Evolutionary conservation across 495 filamentous ascomycete genomes (phyloP).

Genomic region (Evernia prunastri): DNA sequence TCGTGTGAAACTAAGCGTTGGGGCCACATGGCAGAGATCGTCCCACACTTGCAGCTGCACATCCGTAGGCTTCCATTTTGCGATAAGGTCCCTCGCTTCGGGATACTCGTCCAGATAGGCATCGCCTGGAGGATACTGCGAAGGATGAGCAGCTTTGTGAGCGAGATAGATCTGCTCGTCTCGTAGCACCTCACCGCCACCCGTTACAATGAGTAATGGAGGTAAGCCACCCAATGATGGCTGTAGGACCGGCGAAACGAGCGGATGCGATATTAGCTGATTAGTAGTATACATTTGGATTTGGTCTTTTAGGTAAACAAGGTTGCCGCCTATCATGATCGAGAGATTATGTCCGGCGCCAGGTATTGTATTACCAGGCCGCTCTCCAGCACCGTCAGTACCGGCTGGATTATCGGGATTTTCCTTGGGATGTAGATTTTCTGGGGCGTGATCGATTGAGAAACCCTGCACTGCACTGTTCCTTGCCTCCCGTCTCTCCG

Average conservation of each 20-base stretch:
- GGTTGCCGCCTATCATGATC: slow-evolving; percentile 61
- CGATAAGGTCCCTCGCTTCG: slow-evolving; percentile 46
- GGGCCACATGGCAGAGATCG: slow-evolving; percentile 83
- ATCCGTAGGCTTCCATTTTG: slow-evolving; percentile 70
- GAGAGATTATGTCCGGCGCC: slow-evolving; percentile 43
- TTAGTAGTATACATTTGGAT: slow-evolving; percentile 95
- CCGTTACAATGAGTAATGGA: slow-evolving; percentile 76
- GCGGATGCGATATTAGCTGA: slow-evolving; percentile 72
- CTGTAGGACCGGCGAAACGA: slow-evolving; percentile 83
- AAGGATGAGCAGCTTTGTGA: slow-evolving; percentile 83
- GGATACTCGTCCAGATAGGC: slow-evolving; percentile 58
- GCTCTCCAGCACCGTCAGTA: slow-evolving; percentile 17
- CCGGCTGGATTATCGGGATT: slow-evolving; percentile 22
- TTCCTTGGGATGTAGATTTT: slow-evolving; percentile 23
- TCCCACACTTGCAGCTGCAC: slow-evolving; percentile 98
- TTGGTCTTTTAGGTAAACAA: slow-evolving; percentile 75
- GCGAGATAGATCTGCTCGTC: slow-evolving; percentile 95
- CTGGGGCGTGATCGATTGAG: slow-evolving; percentile 28
- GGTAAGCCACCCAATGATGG: slow-evolving; percentile 82
- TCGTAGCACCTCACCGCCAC: slow-evolving; percentile 79
- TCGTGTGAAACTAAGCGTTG: slow-evolving; percentile 84
- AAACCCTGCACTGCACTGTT: slow-evolving; percentile 40
- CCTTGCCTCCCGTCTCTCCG: slow-evolving; percentile 25
- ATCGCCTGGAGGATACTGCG: slow-evolving; percentile 62
- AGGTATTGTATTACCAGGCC: slow-evolving; percentile 32